These are phyloP conservation scores for Leccinellum luteum DNA, from an alignment of 768 basidiomycete genomes.

Conservation along the genomic window DNA sequence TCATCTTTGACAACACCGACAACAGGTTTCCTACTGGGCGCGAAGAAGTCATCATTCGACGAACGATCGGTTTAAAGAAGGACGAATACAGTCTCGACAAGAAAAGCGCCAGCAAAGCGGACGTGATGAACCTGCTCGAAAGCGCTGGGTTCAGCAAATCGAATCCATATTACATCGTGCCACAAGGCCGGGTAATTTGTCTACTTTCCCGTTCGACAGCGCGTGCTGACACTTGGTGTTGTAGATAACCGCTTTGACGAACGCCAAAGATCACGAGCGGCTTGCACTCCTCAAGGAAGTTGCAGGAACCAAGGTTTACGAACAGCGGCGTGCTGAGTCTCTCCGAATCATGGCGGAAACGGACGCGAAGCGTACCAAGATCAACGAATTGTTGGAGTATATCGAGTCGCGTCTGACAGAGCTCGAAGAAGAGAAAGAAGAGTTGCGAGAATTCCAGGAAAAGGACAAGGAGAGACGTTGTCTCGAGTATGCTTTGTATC, in stretches of 20 bases:
- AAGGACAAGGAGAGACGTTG: slow-evolving; percentile 94
- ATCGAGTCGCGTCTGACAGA: slow-evolving; percentile 89
- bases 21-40: slow-evolving; percentile 91
- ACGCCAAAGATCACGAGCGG: slow-evolving; percentile 94
- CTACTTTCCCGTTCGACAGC: background rate
- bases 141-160: slow-evolving; percentile 96
- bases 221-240: slow-evolving; percentile 5
- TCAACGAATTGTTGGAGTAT: slow-evolving; percentile 83
- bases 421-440: slow-evolving; percentile 97
- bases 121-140: slow-evolving; percentile 96
- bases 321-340: slow-evolving; percentile 88
- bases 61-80: slow-evolving; percentile 97
- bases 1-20: slow-evolving; percentile 93
- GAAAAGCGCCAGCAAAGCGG: slow-evolving; percentile 93
- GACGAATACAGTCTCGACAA: slow-evolving; percentile 97
- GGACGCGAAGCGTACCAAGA: slow-evolving; percentile 88
- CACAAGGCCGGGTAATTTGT: slow-evolving; percentile 84
- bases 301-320: slow-evolving; percentile 97
- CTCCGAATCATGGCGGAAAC: slow-evolving; percentile 98
- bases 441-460: slow-evolving; percentile 93
- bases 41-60: slow-evolving; percentile 81
- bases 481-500: slow-evolving; percentile 92
- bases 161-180: slow-evolving; percentile 99
- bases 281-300: slow-evolving; percentile 96
- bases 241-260: slow-evolving; percentile 93